These are phyloP conservation scores for Ceratopteris richardii DNA, from an alignment of 75 land plant species.

Conservation along the genomic window DNA sequence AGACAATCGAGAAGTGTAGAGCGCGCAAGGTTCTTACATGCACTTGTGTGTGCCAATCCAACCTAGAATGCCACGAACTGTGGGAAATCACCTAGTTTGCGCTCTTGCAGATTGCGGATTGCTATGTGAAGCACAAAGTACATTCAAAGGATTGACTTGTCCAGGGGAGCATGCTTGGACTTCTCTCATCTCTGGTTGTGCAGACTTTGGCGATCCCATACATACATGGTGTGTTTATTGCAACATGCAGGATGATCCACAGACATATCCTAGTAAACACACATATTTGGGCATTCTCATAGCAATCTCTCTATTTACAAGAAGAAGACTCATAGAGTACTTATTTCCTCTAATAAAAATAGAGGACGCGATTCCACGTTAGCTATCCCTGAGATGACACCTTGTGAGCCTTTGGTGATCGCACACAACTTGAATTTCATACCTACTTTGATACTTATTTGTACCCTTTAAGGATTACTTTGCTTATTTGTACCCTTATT, in stretches of 20 bases:
- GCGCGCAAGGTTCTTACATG: background rate
- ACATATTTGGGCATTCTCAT: background rate
- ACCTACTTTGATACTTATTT: too few species aligned
- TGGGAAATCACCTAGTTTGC: background rate
- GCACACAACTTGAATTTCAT: too few species aligned
- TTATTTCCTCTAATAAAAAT: too few species aligned
- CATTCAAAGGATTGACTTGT: background rate
- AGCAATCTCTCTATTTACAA: background rate
- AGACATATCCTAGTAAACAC: background rate
- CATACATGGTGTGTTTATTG: background rate
- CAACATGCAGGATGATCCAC: background rate
- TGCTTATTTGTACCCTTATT: too few species aligned
- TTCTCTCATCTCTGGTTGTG: constrained; percentile 34
- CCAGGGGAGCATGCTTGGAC: constrained; percentile 23
- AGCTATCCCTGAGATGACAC: too few species aligned
- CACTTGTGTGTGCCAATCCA: background rate
- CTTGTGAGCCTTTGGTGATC: too few species aligned
- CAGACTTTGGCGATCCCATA: constrained; percentile 13
- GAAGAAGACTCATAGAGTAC: too few species aligned
- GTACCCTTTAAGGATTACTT: too few species aligned
- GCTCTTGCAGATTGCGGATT: background rate
- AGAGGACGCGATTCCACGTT: too few species aligned
- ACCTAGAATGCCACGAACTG: background rate
- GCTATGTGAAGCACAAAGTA: background rate
- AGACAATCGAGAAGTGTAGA: background rate